These are phyloP conservation scores for Ramaria sp. DNA, from an alignment of 768 basidiomycete species.

Conservation along the genomic window DNA sequence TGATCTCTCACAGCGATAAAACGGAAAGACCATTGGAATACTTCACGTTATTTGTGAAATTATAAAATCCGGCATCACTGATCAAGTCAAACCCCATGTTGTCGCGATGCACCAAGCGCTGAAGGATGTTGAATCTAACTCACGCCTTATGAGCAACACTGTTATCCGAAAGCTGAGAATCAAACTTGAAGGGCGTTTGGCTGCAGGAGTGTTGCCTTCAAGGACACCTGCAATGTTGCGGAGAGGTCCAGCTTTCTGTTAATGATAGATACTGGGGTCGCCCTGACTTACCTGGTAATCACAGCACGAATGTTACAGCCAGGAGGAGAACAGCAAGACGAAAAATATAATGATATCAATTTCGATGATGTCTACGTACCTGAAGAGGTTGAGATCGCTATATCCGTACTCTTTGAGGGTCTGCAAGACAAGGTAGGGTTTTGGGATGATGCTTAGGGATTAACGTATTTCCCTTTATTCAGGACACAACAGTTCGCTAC, in stretches of 20 bases:
- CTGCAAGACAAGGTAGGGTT: slow-evolving; percentile 69
- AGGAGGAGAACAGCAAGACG: slow-evolving; percentile 11
- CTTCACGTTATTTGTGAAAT: slow-evolving; percentile 64
- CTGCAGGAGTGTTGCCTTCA: slow-evolving; percentile 49
- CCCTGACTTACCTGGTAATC: background rate
- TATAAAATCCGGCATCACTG: slow-evolving; percentile 47
- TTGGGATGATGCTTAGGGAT: slow-evolving; percentile 1
- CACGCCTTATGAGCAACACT: slow-evolving; percentile 41
- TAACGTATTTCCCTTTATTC: slow-evolving; percentile 8
- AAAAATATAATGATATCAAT: slow-evolving; percentile 14
- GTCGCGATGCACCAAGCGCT: slow-evolving; percentile 35
- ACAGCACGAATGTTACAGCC: slow-evolving; percentile 16
- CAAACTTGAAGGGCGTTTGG: slow-evolving; percentile 60
- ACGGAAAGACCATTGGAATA: slow-evolving; percentile 48
- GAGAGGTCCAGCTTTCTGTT: slow-evolving; percentile 26
- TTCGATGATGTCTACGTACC: slow-evolving; percentile 50
- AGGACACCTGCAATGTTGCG: slow-evolving; percentile 22
- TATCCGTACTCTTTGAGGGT: slow-evolving; percentile 61
- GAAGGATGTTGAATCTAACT: slow-evolving; percentile 28
- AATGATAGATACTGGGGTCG: background rate
- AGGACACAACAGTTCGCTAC: slow-evolving; percentile 95
- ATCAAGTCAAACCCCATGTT: slow-evolving; percentile 36
- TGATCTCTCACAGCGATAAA: slow-evolving; percentile 8
- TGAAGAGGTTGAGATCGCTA: slow-evolving; percentile 60
- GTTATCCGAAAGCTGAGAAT: slow-evolving; percentile 55